These are phyloP conservation scores for Crucihimalaya himalaica DNA, from an alignment of 345 rosid species.

Conservation along the genomic window DNA sequence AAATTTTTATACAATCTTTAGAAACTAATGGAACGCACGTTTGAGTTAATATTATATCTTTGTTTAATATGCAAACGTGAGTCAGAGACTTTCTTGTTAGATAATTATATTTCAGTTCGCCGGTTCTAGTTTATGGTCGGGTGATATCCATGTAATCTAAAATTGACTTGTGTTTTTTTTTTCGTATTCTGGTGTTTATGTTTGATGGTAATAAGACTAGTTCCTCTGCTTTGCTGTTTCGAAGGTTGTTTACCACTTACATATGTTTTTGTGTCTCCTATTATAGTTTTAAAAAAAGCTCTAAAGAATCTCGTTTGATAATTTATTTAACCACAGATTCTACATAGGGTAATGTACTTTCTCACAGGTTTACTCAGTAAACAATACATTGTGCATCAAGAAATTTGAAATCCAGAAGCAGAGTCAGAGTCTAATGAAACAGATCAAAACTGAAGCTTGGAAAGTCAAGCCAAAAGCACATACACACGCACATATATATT, in stretches of 20 bases:
- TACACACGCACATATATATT: background rate
- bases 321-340: background rate
- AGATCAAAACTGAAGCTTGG: conserved; percentile 44
- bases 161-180: conserved; percentile 16
- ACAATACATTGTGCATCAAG: background rate
- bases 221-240: conserved; percentile 36
- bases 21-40: conserved; percentile 41
- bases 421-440: conserved; percentile 7
- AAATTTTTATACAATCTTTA: conserved; percentile 28
- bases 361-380: background rate
- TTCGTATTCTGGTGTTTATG: background rate
- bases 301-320: background rate
- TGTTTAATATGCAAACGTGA: conserved; percentile 38
- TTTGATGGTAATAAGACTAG: conserved; percentile 19
- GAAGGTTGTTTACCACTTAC: conserved; percentile 38
- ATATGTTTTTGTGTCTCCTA: conserved; percentile 25
- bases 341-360: conserved; percentile 9
- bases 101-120: conserved; percentile 13
- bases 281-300: background rate
- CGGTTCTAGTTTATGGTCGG: conserved; percentile 41
- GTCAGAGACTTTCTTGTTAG: conserved; percentile 17
- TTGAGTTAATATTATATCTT: background rate
- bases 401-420: background rate
- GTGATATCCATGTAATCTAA: background rate
- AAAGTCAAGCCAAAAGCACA: conserved; percentile 14